phyloP scores from a whole-genome alignment of 2,329 filamentous ascomycete genomes.

The Chalara sp. region DNA sequence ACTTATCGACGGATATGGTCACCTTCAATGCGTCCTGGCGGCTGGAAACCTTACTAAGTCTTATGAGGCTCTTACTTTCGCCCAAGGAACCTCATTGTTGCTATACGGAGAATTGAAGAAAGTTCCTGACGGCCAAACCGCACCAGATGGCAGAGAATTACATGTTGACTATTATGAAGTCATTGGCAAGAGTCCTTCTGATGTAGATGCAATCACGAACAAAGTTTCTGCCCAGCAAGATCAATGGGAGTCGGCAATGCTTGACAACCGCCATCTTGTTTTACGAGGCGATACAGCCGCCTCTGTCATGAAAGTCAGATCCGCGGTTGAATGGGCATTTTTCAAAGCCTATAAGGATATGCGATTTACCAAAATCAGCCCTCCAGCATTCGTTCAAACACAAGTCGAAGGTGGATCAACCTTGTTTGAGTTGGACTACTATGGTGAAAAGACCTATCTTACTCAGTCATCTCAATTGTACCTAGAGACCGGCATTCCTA shows the following conservation, averaged over 20 bases:
- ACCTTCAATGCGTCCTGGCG: conserved; percentile 72
- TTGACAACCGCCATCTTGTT: conserved; percentile 64
- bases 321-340: conserved; percentile 62
- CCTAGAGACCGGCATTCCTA: conserved; percentile 88
- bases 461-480: conserved; percentile 97
- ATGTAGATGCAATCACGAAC: conserved; percentile 69
- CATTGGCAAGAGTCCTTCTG: conserved; percentile 61
- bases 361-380: conserved; percentile 60
- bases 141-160: conserved; percentile 63
- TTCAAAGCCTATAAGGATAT: conserved; percentile 58
- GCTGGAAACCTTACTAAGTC: conserved; percentile 71
- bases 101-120: conserved; percentile 63
- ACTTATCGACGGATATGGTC: conserved; percentile 77
- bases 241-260: conserved; percentile 38
- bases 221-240: conserved; percentile 63
- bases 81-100: conserved; percentile 62
- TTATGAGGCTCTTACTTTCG: conserved; percentile 65
- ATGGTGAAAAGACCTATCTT: conserved; percentile 83
- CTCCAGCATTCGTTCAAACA: conserved; percentile 76
- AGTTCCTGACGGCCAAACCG: conserved; percentile 59
- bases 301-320: conserved; percentile 64
- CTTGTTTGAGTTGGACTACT: conserved; percentile 48
- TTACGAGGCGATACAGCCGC: conserved; percentile 63
- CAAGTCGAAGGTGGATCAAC: conserved; percentile 71
- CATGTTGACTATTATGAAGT: conserved; percentile 67